These are phyloP conservation scores for Mycena venus DNA, from an alignment of 768 basidiomycete genomes.

Conservation along the genomic window DNA sequence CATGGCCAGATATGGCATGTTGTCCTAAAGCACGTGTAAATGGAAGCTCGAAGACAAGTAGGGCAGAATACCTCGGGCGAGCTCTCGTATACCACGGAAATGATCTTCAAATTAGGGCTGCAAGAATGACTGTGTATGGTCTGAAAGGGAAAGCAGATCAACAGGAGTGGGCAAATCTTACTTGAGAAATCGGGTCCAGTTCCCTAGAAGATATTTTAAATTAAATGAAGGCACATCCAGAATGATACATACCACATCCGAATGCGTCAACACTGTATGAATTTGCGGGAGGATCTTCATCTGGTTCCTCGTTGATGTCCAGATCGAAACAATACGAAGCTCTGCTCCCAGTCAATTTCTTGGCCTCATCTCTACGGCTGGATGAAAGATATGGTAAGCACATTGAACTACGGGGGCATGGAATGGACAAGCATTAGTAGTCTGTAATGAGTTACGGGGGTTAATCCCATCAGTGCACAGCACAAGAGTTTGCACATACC, in stretches of 20 bases:
- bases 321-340: constrained; percentile 72
- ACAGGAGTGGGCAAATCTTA: not conserved
- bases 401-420: not conserved
- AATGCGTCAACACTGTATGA: constrained; percentile 70
- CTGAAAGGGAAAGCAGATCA: too few relatives aligned
- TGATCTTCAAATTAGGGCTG: too few relatives aligned
- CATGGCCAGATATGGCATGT: too few relatives aligned
- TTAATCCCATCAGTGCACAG: not conserved
- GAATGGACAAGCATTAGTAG: constrained; percentile 56
- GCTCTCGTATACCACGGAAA: too few relatives aligned
- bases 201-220: constrained; percentile 58
- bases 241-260: constrained; percentile 57
- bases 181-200: constrained; percentile 83
- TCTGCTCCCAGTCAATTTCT: constrained; percentile 48
- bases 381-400: not conserved
- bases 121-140: too few relatives aligned
- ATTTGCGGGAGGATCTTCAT: constrained; percentile 45
- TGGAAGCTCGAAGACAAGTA: too few relatives aligned
- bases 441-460: constrained; percentile 45
- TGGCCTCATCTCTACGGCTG: constrained; percentile 62
- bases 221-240: not conserved
- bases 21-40: too few relatives aligned
- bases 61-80: too few relatives aligned
- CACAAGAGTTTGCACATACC: constrained; percentile 54
- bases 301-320: constrained; percentile 64